Evolutionary conservation across 2,329 filamentous ascomycete species (phyloP).

Genomic region (Nakataea oryzae): DNA sequence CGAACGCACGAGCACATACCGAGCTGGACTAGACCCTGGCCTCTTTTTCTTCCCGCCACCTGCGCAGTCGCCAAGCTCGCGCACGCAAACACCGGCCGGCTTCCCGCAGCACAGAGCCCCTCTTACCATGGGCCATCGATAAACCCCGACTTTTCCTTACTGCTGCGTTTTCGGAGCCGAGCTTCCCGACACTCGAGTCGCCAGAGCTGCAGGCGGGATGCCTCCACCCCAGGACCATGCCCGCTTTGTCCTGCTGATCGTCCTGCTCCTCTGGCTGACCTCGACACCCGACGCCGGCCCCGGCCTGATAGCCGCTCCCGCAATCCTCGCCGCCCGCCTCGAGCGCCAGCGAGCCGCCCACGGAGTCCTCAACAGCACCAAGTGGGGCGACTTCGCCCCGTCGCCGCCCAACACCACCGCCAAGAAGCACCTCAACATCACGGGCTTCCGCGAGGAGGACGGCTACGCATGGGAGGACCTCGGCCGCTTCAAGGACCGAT

Average conservation of each 20-base stretch:
- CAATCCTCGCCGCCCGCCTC: constrained; percentile 33
- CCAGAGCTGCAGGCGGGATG: constrained; percentile 21
- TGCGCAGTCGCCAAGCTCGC: background rate
- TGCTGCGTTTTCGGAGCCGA: background rate
- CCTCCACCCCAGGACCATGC: constrained; percentile 34
- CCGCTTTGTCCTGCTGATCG: constrained; percentile 27
- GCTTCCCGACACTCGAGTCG: no score
- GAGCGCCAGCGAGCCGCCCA: constrained; percentile 41
- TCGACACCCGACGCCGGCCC: constrained; percentile 27
- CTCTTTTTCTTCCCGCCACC: no score
- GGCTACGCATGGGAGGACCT: constrained; percentile 72
- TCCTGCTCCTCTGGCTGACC: constrained; percentile 33
- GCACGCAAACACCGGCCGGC: background rate
- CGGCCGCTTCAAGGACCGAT: constrained; percentile 52
- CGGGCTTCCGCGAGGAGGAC: constrained; percentile 65
- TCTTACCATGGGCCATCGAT: background rate
- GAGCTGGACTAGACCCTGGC: background rate
- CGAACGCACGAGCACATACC: no score
- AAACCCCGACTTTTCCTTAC: background rate
- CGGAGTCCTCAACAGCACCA: constrained; percentile 40
- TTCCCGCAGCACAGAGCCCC: background rate
- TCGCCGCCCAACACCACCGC: constrained; percentile 15
- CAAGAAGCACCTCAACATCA: constrained; percentile 52
- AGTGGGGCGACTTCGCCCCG: constrained; percentile 51
- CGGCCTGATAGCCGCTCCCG: constrained; percentile 29